Percentiles rank a stretch among this genome's conserved stretches.
phyloP scores from a whole-genome alignment of 2,329 filamentous ascomycete genomes.

The Colletotrichum shisoi region DNA sequence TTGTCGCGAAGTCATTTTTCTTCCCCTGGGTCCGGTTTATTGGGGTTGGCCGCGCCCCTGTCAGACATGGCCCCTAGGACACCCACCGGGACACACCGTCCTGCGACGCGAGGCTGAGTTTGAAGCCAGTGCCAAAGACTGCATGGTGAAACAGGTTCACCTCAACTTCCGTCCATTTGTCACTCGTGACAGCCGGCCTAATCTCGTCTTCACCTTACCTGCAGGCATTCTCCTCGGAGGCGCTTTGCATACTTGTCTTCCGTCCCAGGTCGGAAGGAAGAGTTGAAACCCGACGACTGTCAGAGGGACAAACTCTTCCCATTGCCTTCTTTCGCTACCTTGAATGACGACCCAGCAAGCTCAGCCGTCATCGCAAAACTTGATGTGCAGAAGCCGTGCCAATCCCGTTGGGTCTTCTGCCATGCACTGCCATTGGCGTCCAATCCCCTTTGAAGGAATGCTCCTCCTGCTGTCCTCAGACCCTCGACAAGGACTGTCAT shows the following conservation, averaged over 20 bases:
- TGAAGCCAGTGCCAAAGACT: slow-evolving; percentile 38
- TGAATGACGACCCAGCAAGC: background rate
- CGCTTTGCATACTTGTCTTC: slow-evolving; percentile 23
- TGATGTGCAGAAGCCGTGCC: slow-evolving; percentile 25
- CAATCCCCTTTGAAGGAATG: slow-evolving; percentile 14
- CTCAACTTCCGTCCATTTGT: slow-evolving; percentile 35
- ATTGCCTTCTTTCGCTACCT: background rate
- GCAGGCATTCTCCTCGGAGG: slow-evolving; percentile 26
- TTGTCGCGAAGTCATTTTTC: slow-evolving; percentile 9
- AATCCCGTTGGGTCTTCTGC: slow-evolving; percentile 24
- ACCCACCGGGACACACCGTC: slow-evolving; percentile 22
- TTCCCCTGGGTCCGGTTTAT: slow-evolving; percentile 9
- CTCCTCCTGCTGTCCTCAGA: slow-evolving; percentile 8
- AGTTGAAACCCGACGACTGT: slow-evolving; percentile 35
- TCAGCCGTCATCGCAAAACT: slow-evolving; percentile 23
- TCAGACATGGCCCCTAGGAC: background rate
- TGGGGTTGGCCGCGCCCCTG: background rate
- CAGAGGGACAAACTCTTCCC: slow-evolving; percentile 17
- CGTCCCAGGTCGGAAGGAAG: slow-evolving; percentile 32
- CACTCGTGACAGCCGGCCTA: slow-evolving; percentile 14
- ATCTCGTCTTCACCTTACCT: slow-evolving; percentile 2
- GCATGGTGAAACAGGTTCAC: slow-evolving; percentile 39
- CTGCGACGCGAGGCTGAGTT: slow-evolving; percentile 38
- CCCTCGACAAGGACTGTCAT: slow-evolving; percentile 23
- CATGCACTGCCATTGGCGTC: slow-evolving; percentile 10